Base-by-base conservation (phyloP, 805 yeast species). In the Teunomyces pallodes region DNA sequence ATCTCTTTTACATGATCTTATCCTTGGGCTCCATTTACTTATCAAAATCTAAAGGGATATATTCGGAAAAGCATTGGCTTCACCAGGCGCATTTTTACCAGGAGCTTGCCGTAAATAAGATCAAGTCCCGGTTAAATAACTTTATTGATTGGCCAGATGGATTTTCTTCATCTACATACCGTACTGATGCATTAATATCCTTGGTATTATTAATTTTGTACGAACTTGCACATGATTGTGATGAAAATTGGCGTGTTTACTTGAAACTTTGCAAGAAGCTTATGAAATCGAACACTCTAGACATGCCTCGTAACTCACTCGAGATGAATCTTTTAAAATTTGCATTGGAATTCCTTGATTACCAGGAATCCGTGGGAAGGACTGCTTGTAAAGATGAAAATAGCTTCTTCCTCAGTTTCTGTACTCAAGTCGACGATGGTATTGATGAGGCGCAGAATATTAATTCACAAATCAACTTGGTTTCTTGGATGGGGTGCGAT, bases 401-500 rank as follows among this genome's bases (percentile, higher is more conserved):
- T 47, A 55, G 57, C 35, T 61, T 58, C 47, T 57, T 65, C 45
- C 46, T 54, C 51, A 47, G 48, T 30, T 46, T 51, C 29, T 56
- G 54, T 33, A 54, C 54, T 4, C 39, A 20, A 32, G 27, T 33
- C 12, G 27, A 40, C 10, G 17, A 13, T 9, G 43, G 36, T 10
- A 43, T 26, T 4, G 13, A 7, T 3, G 41, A 43, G 12, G 29
- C 24, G 26, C 41, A 38, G 41, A 38, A 38, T 24, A 38, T 38
- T 13, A 13, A 38, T 26, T 30, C 31, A 13, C 41, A 50, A 10
- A 56, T 62, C 9, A 46, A 44, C 36, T 36, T 54, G 31, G 54
- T 51, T 5, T 55, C 66, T 26, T 67, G 72, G 72, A 64, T 62
- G 61, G 72, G 70, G 12, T 65, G 70, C 46, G 66, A 64, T 36